Conservation (phyloP, 768 basidiomycete genomes). For the Boletus rufocinnamomeus region DNA sequence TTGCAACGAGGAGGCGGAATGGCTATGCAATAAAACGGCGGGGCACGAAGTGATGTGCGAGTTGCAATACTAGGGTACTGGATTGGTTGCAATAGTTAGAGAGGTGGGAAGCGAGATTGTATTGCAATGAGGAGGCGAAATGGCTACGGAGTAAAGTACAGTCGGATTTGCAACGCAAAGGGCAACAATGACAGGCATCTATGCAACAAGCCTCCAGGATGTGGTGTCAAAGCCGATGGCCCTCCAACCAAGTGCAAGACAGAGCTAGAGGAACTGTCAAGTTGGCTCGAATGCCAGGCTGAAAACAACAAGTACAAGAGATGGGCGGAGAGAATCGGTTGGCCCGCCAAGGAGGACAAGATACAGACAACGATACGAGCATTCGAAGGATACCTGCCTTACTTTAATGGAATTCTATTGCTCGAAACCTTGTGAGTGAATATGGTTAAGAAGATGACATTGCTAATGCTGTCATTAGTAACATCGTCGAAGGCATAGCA, state of each 20-base stretch:
- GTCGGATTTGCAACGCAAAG: too few species aligned
- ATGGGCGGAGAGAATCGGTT: neutral
- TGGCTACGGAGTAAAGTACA: too few species aligned
- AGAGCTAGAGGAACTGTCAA: neutral
- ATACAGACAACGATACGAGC: neutral
- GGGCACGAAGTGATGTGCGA: too few species aligned
- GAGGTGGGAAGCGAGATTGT: too few species aligned
- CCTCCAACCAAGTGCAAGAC: neutral
- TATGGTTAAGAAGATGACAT: neutral
- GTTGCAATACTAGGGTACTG: too few species aligned
- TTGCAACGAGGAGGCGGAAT: too few species aligned
- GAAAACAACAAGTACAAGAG: neutral
- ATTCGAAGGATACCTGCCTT: neutral
- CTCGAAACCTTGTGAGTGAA: neutral
- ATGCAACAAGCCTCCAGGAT: too few species aligned
- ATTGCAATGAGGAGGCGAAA: too few species aligned
- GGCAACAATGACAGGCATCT: too few species aligned
- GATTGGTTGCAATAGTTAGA: too few species aligned
- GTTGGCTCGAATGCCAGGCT: neutral
- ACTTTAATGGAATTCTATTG: neutral
- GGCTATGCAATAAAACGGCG: too few species aligned
- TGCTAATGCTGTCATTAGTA: neutral
- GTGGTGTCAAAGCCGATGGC: neutral
- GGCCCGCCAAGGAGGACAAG: neutral
- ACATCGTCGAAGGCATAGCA: neutral